Percentiles rank a stretch among this genome's conserved stretches.
phyloP scores from a whole-genome alignment of 2,329 filamentous ascomycete genomes.

The Periconia sp. region DNA sequence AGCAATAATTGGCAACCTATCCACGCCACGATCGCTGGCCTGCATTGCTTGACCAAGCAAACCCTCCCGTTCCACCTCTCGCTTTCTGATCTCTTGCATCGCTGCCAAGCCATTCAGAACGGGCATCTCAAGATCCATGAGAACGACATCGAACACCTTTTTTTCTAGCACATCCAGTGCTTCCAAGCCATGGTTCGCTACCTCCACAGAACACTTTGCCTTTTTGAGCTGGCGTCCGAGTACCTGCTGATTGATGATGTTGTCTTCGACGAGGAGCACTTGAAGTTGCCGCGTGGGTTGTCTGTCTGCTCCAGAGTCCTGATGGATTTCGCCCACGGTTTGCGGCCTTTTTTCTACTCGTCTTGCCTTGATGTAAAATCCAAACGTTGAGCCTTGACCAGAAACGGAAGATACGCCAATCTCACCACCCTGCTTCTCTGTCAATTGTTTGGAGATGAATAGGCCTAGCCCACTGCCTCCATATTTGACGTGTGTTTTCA shows the following conservation, averaged over 20 bases:
- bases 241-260: constrained; percentile 43
- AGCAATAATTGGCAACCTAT: constrained; percentile 37
- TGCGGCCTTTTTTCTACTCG: constrained; percentile 19
- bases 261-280: constrained; percentile 43
- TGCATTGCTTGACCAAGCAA: constrained; percentile 14
- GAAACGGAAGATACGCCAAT: constrained; percentile 46
- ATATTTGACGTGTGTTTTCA: constrained; percentile 44
- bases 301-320: constrained; percentile 6
- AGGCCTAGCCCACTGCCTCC: constrained; percentile 50
- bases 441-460: constrained; percentile 50
- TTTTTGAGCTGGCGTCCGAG: constrained; percentile 41
- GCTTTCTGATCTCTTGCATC: constrained; percentile 52
- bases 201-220: constrained; percentile 29
- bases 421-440: constrained; percentile 49
- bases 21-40: constrained; percentile 22
- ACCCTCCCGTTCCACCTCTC: constrained; percentile 43
- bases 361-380: constrained; percentile 47
- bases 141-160: constrained; percentile 32
- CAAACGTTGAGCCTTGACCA: constrained; percentile 46
- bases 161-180: constrained; percentile 36
- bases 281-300: constrained; percentile 15
- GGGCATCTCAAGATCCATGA: constrained; percentile 60
- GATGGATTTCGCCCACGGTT: constrained; percentile 10
- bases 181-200: constrained; percentile 43
- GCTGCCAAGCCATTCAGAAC: constrained; percentile 49